These are phyloP conservation scores for Aristolochia fimbriata DNA, from an alignment of 164 flowering plant genomes.

Conservation along the genomic window DNA sequence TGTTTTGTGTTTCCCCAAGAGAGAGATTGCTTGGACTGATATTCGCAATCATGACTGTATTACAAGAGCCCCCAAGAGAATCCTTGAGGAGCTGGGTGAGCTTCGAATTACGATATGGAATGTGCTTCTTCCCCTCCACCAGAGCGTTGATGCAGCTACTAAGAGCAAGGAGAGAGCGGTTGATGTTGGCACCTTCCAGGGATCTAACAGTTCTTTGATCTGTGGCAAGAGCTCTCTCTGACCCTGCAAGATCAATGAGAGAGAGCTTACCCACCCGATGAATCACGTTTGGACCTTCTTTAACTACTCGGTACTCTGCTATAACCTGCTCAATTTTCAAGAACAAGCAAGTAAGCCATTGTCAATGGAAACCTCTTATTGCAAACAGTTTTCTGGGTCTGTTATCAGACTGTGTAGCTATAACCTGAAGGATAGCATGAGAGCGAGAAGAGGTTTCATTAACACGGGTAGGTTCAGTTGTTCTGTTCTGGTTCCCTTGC, in stretches of 20 bases:
- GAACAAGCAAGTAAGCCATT: background rate
- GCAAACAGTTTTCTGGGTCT: background rate
- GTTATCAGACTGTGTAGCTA: slow-evolving; percentile 5
- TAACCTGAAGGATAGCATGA: slow-evolving; percentile 97
- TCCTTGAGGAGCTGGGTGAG: slow-evolving; percentile 96
- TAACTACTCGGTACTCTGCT: slow-evolving; percentile 65
- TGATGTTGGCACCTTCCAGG: slow-evolving; percentile 90
- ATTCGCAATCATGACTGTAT: slow-evolving; percentile 93
- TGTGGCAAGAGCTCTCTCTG: slow-evolving; percentile 93
- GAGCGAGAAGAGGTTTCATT: slow-evolving; percentile 95
- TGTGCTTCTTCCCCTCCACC: slow-evolving; percentile 93
- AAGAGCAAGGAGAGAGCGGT: slow-evolving; percentile 82
- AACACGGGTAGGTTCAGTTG: slow-evolving; percentile 89
- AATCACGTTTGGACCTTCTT: slow-evolving; percentile 47
- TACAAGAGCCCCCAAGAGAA: slow-evolving; percentile 84
- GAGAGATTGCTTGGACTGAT: slow-evolving; percentile 84
- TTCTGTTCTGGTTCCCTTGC: slow-evolving; percentile 76
- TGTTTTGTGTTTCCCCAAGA: slow-evolving; percentile 89
- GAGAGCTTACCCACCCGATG: slow-evolving; percentile 79
- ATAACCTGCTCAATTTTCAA: slow-evolving; percentile 36
- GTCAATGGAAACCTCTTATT: background rate
- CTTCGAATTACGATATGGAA: slow-evolving; percentile 84
- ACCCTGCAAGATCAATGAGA: slow-evolving; percentile 88
- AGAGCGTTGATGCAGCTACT: slow-evolving; percentile 97
- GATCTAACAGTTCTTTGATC: slow-evolving; percentile 89